phyloP scores from a whole-genome alignment of 1,284 basidiomycete species.

The Anthracocystis panici-leucophaei region DNA sequence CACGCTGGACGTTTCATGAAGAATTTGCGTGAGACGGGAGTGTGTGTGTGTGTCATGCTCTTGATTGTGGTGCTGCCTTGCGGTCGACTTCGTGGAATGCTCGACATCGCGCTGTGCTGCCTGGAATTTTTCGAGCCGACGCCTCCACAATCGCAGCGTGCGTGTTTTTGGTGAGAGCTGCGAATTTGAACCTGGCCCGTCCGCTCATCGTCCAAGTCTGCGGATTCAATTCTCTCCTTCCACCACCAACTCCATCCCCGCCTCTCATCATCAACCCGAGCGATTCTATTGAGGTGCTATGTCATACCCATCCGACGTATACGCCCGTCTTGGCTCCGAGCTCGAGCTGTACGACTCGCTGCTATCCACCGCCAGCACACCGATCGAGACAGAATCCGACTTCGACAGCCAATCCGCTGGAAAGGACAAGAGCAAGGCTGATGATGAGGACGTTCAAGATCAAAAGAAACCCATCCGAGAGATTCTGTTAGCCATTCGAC shows the following conservation, averaged over 20 bases:
- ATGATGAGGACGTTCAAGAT: slow-evolving; percentile 18
- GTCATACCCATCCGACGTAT: slow-evolving; percentile 48
- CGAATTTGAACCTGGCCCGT: slow-evolving; percentile 12
- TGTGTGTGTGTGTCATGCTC: too few species aligned
- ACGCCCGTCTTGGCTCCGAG: slow-evolving; percentile 37
- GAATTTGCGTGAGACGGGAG: too few species aligned
- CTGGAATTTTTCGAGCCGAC: too few species aligned
- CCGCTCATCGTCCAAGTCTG: neutral
- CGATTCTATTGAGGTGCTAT: neutral
- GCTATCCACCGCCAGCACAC: slow-evolving; percentile 34
- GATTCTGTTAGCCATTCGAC: slow-evolving; percentile 31
- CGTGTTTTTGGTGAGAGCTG: too few species aligned
- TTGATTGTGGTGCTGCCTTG: too few species aligned
- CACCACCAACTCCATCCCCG: neutral
- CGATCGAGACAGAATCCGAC: slow-evolving; percentile 14
- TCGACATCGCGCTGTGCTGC: too few species aligned
- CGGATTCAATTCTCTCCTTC: neutral
- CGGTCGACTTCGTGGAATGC: too few species aligned
- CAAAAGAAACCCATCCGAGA: slow-evolving; percentile 34
- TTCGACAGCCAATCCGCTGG: slow-evolving; percentile 7
- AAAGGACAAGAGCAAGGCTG: slow-evolving; percentile 2
- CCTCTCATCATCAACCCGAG: neutral
- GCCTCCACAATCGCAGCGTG: too few species aligned
- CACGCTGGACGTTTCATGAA: too few species aligned
- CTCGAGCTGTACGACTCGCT: slow-evolving; percentile 51